A percentile compares a stretch with the other conserved stretches of the same genome.
Conservation (phyloP, 2,329 filamentous ascomycete species). For the Aureobasidium sp. region DNA sequence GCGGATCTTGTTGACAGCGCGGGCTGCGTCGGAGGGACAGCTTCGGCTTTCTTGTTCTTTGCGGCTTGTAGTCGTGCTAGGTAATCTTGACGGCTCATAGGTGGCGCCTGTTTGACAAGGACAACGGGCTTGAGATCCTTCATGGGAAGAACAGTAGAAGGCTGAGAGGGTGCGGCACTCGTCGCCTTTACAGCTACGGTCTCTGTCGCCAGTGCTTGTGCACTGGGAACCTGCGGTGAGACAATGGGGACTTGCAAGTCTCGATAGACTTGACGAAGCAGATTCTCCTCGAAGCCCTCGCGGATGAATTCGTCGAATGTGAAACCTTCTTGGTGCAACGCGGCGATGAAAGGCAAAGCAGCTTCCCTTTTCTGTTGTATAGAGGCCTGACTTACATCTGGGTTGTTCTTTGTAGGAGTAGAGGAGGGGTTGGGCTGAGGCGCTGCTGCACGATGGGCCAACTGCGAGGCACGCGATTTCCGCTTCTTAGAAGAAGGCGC, state of each 20-base stretch:
- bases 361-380: constrained; percentile 6
- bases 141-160: constrained; percentile 1
- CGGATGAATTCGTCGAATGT: constrained; percentile 64
- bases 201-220: neutral
- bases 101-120: constrained; percentile 15
- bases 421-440: neutral
- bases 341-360: constrained; percentile 21
- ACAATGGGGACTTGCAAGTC: constrained; percentile 47
- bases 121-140: constrained; percentile 3
- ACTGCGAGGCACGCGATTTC: neutral
- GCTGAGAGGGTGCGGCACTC: neutral
- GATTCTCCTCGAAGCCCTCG: constrained; percentile 58
- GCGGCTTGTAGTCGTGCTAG: constrained; percentile 69
- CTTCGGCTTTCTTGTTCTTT: constrained; percentile 50
- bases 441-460: neutral
- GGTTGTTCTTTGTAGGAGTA: neutral
- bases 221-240: neutral
- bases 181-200: neutral
- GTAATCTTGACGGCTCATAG: constrained; percentile 61
- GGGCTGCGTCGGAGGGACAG: constrained; percentile 7
- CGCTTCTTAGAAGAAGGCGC: neutral
- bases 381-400: constrained; percentile 3
- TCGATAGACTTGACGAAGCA: constrained; percentile 58
- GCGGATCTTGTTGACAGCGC: neutral
- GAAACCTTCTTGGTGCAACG: constrained; percentile 51